Conservation (phyloP, 306 rosid species). For the Prunus fruticosa region DNA sequence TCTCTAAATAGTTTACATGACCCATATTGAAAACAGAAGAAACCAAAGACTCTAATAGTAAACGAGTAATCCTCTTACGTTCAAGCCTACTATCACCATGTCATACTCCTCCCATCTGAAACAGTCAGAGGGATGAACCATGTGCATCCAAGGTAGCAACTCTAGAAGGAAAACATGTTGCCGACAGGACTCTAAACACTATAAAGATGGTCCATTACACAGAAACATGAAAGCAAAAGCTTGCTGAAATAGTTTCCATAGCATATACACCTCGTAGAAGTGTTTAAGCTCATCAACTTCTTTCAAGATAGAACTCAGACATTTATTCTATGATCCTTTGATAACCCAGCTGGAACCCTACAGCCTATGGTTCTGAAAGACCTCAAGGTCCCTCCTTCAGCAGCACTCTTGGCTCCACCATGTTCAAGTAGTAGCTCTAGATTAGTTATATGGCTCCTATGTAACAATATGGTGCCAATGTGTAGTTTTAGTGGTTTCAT, state of each 20-base stretch:
- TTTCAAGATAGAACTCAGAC: neutral
- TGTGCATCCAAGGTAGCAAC: neutral
- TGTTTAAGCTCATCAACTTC: neutral
- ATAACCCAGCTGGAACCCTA: neutral
- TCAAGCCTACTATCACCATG: neutral
- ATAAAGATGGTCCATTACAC: neutral
- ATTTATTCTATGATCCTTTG: neutral
- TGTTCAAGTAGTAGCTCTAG: neutral
- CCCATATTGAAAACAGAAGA: neutral
- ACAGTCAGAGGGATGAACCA: too few species aligned
- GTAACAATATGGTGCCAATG: neutral
- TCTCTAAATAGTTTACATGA: neutral
- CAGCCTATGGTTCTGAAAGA: neutral
- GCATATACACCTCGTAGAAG: neutral
- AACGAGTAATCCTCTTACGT: neutral
- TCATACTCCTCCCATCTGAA: neutral
- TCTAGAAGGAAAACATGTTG: neutral
- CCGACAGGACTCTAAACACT: neutral
- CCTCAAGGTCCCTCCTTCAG: neutral
- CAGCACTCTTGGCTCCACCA: neutral
- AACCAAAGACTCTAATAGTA: neutral
- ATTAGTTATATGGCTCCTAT: neutral
- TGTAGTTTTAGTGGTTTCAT: neutral
- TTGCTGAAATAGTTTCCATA: neutral
- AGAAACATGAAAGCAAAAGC: neutral